A percentile compares a stretch with the other conserved stretches of the same genome.
phyloP scores from a whole-genome alignment of 768 basidiomycete species.

The Pleurotus platypus region DNA sequence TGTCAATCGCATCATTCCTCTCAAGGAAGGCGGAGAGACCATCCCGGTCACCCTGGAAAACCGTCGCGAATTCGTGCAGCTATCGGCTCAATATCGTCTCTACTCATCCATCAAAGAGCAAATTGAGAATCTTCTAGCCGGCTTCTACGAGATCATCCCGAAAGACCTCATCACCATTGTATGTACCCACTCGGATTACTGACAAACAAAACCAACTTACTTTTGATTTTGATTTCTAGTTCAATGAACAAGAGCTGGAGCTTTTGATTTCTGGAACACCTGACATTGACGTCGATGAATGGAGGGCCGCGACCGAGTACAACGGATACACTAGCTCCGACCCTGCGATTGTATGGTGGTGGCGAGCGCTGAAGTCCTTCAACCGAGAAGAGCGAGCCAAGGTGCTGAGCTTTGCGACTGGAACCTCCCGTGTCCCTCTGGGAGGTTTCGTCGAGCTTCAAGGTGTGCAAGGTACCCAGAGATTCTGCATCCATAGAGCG shows the following conservation, averaged over 20 bases:
- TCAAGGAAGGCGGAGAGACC: conserved; percentile 82
- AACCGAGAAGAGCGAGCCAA: conserved; percentile 95
- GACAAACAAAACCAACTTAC: not conserved
- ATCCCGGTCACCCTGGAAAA: conserved; percentile 95
- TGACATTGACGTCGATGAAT: conserved; percentile 98
- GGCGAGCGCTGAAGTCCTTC: conserved; percentile 97
- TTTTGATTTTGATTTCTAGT: conserved; percentile 39
- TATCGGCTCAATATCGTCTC: conserved; percentile 91
- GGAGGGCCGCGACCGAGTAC: conserved; percentile 90
- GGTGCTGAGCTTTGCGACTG: conserved; percentile 95
- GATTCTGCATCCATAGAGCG: conserved; percentile 94
- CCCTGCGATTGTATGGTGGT: conserved; percentile 98
- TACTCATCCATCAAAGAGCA: conserved; percentile 95
- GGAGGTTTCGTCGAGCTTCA: conserved; percentile 95
- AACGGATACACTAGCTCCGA: conserved; percentile 86
- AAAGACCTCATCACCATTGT: conserved; percentile 94
- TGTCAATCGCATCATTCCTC: conserved; percentile 78
- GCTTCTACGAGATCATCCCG: conserved; percentile 98
- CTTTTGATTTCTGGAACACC: conserved; percentile 94
- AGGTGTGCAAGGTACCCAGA: conserved; percentile 89
- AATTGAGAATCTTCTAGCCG: conserved; percentile 83
- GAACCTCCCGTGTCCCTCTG: conserved; percentile 89
- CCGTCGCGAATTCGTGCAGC: conserved; percentile 92
- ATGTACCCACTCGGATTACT: conserved; percentile 24
- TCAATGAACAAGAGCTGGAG: conserved; percentile 93